phyloP scores from a whole-genome alignment of 2,329 filamentous ascomycete species.

The Calycina marina region DNA sequence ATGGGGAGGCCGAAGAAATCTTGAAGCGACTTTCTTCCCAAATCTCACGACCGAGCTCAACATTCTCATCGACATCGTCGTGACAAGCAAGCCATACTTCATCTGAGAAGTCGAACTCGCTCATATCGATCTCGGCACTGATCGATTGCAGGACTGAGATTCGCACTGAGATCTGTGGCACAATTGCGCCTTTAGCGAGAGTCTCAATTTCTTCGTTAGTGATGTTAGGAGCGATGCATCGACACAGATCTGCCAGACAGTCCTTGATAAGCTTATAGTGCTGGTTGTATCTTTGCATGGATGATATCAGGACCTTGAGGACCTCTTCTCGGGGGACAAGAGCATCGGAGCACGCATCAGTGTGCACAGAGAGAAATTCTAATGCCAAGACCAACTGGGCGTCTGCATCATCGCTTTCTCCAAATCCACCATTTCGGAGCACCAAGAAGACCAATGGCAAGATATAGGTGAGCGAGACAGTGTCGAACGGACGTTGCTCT shows the following conservation, averaged over 20 bases:
- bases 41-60: slow-evolving; percentile 68
- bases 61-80: slow-evolving; percentile 80
- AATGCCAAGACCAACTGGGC: slow-evolving; percentile 80
- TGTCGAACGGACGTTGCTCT: slow-evolving; percentile 88
- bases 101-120: slow-evolving; percentile 70
- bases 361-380: slow-evolving; percentile 82
- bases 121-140: slow-evolving; percentile 82
- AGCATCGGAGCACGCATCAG: slow-evolving; percentile 59
- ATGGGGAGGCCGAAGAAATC: slow-evolving; percentile 48
- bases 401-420: slow-evolving; percentile 65
- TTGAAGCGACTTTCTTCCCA: slow-evolving; percentile 88
- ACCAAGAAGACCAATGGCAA: slow-evolving; percentile 70
- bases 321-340: slow-evolving; percentile 65
- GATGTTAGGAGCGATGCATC: slow-evolving; percentile 74
- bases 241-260: slow-evolving; percentile 73
- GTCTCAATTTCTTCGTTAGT: slow-evolving; percentile 54
- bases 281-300: slow-evolving; percentile 80
- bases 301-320: slow-evolving; percentile 54
- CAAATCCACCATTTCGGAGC: slow-evolving; percentile 66
- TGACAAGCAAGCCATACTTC: slow-evolving; percentile 91
- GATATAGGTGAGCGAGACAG: slow-evolving; percentile 74
- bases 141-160: slow-evolving; percentile 80
- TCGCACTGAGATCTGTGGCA: slow-evolving; percentile 65
- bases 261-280: slow-evolving; percentile 95
- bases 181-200: slow-evolving; percentile 65